A percentile compares a stretch with the other conserved stretches of the same genome.
These are phyloP conservation scores for Leccinum barrowsii DNA, from an alignment of 768 basidiomycete species.

Conservation along the genomic window DNA sequence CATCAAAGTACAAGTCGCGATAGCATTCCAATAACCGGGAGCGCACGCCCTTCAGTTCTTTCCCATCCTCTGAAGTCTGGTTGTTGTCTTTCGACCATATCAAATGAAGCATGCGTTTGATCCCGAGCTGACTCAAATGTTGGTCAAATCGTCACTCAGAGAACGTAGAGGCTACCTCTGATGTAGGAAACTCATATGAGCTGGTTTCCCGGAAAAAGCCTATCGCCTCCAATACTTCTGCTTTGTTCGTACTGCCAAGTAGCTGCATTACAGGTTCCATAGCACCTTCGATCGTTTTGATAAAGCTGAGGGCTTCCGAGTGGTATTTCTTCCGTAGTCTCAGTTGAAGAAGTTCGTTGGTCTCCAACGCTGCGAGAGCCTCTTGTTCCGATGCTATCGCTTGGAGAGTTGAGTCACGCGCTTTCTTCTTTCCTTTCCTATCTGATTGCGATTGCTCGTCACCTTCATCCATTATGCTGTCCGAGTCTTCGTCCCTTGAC, in stretches of 20 bases:
- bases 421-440: constrained; percentile 45
- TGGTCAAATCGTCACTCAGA: background rate
- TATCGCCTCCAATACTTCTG: constrained; percentile 80
- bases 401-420: constrained; percentile 56
- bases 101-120: constrained; percentile 95
- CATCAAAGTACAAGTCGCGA: constrained; percentile 83
- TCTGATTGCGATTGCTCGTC: constrained; percentile 33
- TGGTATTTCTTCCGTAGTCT: constrained; percentile 83
- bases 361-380: constrained; percentile 64
- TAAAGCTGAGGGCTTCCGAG: constrained; percentile 81
- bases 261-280: constrained; percentile 73
- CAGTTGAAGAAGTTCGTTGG: constrained; percentile 60
- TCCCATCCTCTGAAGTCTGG: constrained; percentile 68
- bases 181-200: constrained; percentile 75
- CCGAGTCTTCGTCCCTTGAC: constrained; percentile 32
- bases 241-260: constrained; percentile 81
- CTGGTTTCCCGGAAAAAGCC: constrained; percentile 85
- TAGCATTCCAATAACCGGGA: constrained; percentile 89
- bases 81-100: constrained; percentile 96
- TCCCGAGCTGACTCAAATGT: constrained; percentile 55
- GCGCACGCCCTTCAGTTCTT: constrained; percentile 84
- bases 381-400: constrained; percentile 69
- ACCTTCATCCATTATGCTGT: constrained; percentile 39
- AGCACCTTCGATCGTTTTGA: constrained; percentile 61
- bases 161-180: constrained; percentile 49